Conservation (phyloP, 1,284 basidiomycete genomes). For the Ceratobasidium sp. region DNA sequence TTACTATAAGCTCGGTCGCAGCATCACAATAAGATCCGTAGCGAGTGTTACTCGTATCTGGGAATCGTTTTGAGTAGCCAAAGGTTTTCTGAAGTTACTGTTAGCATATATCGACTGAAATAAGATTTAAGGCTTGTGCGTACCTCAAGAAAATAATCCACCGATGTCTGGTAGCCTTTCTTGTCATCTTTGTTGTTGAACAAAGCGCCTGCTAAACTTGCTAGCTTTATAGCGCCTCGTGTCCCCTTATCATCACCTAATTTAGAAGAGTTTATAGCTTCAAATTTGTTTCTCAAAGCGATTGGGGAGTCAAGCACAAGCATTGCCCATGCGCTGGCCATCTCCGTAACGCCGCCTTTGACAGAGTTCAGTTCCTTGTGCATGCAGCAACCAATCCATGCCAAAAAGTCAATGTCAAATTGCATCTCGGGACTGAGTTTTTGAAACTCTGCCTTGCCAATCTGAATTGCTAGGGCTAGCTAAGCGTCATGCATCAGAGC, state of each 20-base stretch:
- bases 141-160: slow-evolving; percentile 46
- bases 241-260: not conserved
- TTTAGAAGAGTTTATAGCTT: not conserved
- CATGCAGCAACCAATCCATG: slow-evolving; percentile 56
- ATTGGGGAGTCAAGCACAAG: slow-evolving; percentile 46
- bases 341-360: slow-evolving; percentile 52
- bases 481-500: slow-evolving; percentile 1
- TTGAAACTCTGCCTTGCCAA: slow-evolving; percentile 7
- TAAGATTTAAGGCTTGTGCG: not conserved
- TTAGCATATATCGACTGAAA: not conserved
- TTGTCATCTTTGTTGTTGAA: slow-evolving; percentile 55
- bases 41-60: slow-evolving; percentile 3
- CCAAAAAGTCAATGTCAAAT: slow-evolving; percentile 9
- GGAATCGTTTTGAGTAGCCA: slow-evolving; percentile 8
- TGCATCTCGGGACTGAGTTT: not conserved
- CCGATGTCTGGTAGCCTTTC: slow-evolving; percentile 51
- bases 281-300: slow-evolving; percentile 52
- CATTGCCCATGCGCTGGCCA: slow-evolving; percentile 50
- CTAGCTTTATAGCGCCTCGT: slow-evolving; percentile 52
- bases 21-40: slow-evolving; percentile 19
- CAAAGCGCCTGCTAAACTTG: slow-evolving; percentile 50
- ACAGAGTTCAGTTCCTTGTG: slow-evolving; percentile 59
- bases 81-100: slow-evolving; percentile 21
- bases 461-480: not conserved
- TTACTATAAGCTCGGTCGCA: not conserved